These are phyloP conservation scores for Xylaria sp. DNA, from an alignment of 2,329 filamentous ascomycete genomes.

Conservation along the genomic window DNA sequence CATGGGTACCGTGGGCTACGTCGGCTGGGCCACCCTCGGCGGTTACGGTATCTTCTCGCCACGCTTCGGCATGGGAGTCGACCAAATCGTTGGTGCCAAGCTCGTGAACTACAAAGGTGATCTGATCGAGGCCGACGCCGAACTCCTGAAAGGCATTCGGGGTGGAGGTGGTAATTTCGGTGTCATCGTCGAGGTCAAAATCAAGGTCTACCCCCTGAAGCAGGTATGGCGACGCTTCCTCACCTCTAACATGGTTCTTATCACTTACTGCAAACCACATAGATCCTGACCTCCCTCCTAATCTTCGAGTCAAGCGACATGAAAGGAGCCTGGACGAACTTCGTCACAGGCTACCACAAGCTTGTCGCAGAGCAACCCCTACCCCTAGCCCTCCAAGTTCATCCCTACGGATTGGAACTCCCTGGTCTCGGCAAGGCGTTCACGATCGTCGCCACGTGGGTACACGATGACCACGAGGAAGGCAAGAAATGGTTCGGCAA, in stretches of 20 bases:
- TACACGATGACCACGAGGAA: conserved; percentile 27
- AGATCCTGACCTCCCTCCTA: conserved; percentile 12
- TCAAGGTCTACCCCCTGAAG: conserved; percentile 35
- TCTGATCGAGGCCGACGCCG: conserved; percentile 35
- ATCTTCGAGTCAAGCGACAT: conserved; percentile 32
- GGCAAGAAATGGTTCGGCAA: conserved; percentile 19
- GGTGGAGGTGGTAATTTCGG: conserved; percentile 38
- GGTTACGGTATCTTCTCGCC: conserved; percentile 32
- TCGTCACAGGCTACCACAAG: background rate
- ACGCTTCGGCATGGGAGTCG: conserved; percentile 32
- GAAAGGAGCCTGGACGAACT: conserved; percentile 3
- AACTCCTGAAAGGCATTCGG: conserved; percentile 34
- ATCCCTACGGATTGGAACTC: conserved; percentile 30
- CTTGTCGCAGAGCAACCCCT: background rate
- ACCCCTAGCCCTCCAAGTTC: conserved; percentile 14
- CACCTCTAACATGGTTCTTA: background rate
- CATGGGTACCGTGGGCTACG: conserved; percentile 28
- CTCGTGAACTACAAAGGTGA: conserved; percentile 35
- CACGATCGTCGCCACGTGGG: conserved; percentile 30
- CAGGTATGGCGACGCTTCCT: conserved; percentile 20
- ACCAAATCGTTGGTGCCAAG: conserved; percentile 35
- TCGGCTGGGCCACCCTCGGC: conserved; percentile 32
- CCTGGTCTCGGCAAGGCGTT: conserved; percentile 30
- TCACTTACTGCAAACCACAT: background rate
- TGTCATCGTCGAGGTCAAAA: conserved; percentile 36